phyloP scores from a whole-genome alignment of 495 filamentous ascomycete genomes.

The Podospora pseudocomata region DNA sequence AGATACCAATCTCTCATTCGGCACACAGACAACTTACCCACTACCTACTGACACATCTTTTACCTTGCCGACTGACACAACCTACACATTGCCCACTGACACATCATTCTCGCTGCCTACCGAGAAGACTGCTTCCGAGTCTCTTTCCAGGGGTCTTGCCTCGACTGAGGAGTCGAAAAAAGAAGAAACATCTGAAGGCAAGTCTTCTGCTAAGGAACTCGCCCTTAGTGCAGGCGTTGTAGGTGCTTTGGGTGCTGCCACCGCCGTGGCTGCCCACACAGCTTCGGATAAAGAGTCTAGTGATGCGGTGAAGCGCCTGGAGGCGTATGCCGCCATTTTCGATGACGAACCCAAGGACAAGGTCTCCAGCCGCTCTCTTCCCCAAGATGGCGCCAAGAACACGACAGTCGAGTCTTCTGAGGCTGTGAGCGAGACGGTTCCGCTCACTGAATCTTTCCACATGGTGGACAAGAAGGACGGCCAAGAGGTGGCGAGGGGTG shows the following conservation, averaged over 20 bases:
- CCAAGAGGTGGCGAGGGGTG: conserved; percentile 30
- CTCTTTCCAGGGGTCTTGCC: conserved; percentile 9
- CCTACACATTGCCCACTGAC: conserved; percentile 18
- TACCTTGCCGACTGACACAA: conserved; percentile 19
- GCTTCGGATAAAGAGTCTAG: conserved; percentile 17
- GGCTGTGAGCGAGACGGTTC: conserved; percentile 28
- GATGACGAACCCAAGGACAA: conserved; percentile 9
- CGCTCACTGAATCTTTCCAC: conserved; percentile 40
- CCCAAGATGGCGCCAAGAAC: conserved; percentile 14
- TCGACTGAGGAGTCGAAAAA: conserved; percentile 5
- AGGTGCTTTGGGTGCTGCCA: conserved; percentile 22
- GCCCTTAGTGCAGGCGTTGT: conserved; percentile 28
- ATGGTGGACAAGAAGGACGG: conserved; percentile 34
- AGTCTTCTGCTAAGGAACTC: conserved; percentile 22
- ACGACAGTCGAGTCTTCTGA: conserved; percentile 28
- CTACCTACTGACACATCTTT: conserved; percentile 17
- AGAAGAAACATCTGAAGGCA: conserved; percentile 3
- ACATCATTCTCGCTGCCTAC: conserved; percentile 16
- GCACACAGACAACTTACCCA: conserved; percentile 16
- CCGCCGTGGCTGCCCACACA: conserved; percentile 24
- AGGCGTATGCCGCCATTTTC: conserved; percentile 23
- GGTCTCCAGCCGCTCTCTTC: conserved; percentile 5
- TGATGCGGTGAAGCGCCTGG: conserved; percentile 21
- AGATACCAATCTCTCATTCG: conserved; percentile 14
- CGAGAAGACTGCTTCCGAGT: conserved; percentile 8